Evolutionary conservation across 106 monocot genomes (phyloP), one percentile per base, ranked within the genome.

Genomic region (Alisma plantagoaquatica): DNA sequence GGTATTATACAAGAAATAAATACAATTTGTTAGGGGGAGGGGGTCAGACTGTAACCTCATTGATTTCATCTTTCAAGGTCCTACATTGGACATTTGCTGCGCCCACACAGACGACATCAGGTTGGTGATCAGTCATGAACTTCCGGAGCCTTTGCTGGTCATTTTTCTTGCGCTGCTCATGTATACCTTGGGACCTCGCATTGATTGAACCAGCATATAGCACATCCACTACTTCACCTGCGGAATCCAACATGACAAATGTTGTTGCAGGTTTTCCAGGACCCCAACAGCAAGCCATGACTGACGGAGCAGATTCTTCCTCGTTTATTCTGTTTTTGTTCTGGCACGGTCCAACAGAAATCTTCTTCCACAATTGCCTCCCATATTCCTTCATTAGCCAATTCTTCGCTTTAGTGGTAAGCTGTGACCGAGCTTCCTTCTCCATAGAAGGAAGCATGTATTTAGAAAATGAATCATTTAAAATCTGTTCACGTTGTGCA

Each of bases 241-340:
- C 61, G 31, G 98, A 72, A 74, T 98, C 98, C 45, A 98, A 57
- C 85, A 89, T 82, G 15, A 98, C 98, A 76, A 98, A 81, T 24
- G 98, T 90, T 24, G 90, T 98, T 17, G 90, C 74, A 38, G 98
- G 90, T 33, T 85, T 89, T 56, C 85, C 98, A 53, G 79, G 82
- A 15, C 98, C 98, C 90, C 90, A 90, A 61, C 98, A 98, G 54
- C 84, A 84, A 18, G 81, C 82, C 90, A 98, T 82, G 19, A 90
- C 85, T 61, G 76, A 76, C 35, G 69, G 61, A 3, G 73, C 72
- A 55, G 74, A 56, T 57, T 78, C 88, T 29, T 96, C 84, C 10
- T 87, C 93, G 18, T 32, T 29, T 4, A 69, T 69, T 63, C 45
- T 41, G 5, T 71, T 81, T 56, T 81, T 80, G 10, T 57, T 59